Base-by-base conservation (phyloP, 2,329 filamentous ascomycete genomes). In the Pseudocercospora fuligena region DNA sequence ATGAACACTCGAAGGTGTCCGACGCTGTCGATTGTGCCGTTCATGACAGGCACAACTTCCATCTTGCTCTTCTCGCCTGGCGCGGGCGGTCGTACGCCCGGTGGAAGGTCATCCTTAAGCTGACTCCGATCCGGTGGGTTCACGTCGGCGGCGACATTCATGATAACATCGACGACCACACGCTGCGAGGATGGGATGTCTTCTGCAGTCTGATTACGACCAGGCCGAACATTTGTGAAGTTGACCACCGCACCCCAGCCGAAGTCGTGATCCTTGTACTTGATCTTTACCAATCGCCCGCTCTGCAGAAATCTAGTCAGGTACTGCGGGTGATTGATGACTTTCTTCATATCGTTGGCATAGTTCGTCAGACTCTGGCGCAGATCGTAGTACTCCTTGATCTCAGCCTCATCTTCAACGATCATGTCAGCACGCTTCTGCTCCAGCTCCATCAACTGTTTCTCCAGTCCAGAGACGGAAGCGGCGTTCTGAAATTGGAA, bases 401-500 rank as follows among this genome's bases (percentile, higher is more conserved):
- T 91, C 0, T 90, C 93, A 4, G 87, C 84, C 80, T 99, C 95
- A 75, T 98, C 93, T 0, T 91, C 84, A 69, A 99, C 97, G 58
- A 87, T 83, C 80, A 94, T 88, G 54, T 85, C 85, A 60, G 91
- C 87, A 68, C 89, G 88, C 78, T 94, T 88, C 66, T 87, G 87
- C 78, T 97, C 93, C 33, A 97, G 81, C 56, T 91, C 86, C 76
- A 89, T 88, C 66, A 98, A 83, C 71, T 97, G 90, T 78, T 92
- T 92, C 80, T 99, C 95, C 23, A 98, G 81, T 12, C 86, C 85
- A 21, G 92, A 91, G 8, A 97, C 93, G 72, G 91, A 93, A 11
- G 94, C 92, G 1, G 92, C 92, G 74, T 97, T 98, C 78, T 99
- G 95, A 81, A 99, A 99, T 79, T 99, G 95, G 79, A 92, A 96